Evolutionary conservation across 495 filamentous ascomycete genomes (phyloP).

Genomic region (Ramalina peruviana): DNA sequence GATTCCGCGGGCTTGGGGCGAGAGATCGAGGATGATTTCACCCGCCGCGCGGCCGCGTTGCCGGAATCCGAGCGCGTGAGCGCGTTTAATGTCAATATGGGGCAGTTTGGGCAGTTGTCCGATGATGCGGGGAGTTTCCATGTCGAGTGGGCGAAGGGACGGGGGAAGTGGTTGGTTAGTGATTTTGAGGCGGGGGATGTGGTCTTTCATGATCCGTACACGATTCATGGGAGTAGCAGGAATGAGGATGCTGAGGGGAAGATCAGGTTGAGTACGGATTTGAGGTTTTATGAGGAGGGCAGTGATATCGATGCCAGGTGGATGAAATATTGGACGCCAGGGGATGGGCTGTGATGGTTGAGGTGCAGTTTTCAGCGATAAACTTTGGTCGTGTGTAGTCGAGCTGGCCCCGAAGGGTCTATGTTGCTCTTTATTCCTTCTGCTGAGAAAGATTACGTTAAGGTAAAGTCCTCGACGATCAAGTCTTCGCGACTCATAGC

Average conservation of each 20-base stretch:
- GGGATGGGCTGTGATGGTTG: constrained; percentile 14
- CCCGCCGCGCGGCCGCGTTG: constrained; percentile 27
- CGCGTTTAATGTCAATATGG: constrained; percentile 47
- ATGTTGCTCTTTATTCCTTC: no score
- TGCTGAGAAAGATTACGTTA: no score
- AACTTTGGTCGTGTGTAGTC: no score
- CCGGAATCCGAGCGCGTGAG: constrained; percentile 36
- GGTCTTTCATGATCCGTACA: constrained; percentile 38
- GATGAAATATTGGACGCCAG: constrained; percentile 18
- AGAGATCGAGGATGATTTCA: constrained; percentile 37
- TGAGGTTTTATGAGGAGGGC: constrained; percentile 24
- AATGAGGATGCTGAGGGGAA: constrained; percentile 32
- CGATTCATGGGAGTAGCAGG: constrained; percentile 34
- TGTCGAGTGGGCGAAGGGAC: constrained; percentile 1
- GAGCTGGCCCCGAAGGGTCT: no score
- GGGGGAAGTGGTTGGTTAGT: constrained; percentile 22
- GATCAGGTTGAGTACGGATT: constrained; percentile 35
- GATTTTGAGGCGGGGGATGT: constrained; percentile 41
- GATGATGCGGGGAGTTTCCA: constrained; percentile 18
- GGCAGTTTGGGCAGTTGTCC: constrained; percentile 33
- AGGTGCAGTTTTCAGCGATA: no score
- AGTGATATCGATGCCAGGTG: constrained; percentile 14
- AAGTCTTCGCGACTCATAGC: no score
- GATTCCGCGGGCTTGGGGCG: constrained; percentile 29
- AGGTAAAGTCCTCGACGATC: no score